Evolutionary conservation across 208 protist species (phyloP).

Genomic region (Tritrichomonas foetus): DNA sequence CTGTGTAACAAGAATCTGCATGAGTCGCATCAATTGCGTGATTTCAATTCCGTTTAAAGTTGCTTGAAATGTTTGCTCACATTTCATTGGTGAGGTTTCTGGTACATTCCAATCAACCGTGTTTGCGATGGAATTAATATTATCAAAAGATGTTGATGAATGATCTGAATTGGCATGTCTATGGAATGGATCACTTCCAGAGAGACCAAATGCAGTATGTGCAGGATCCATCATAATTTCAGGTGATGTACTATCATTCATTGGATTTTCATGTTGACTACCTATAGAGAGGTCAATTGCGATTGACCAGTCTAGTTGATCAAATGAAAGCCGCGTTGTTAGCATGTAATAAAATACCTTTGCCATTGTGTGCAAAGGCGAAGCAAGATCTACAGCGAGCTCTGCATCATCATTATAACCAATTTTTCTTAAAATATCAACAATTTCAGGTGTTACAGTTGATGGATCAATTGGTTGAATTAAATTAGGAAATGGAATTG

Average conservation of each 20-base stretch:
- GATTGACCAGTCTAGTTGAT: not conserved
- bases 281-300: too few species aligned
- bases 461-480: not conserved
- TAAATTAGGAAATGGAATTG: not conserved
- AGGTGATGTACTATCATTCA: not conserved
- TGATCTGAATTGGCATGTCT: not conserved
- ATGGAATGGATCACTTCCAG: not conserved
- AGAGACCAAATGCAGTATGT: not conserved
- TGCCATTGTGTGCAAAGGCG: not conserved
- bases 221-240: not conserved
- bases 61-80: too few species aligned
- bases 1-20: too few species aligned
- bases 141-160: not conserved
- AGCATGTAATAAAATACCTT: not conserved
- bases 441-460: not conserved
- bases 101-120: not conserved
- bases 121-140: not conserved
- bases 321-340: not conserved
- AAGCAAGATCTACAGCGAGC: not conserved
- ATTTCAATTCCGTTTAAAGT: too few species aligned
- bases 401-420: not conserved
- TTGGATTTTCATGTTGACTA: not conserved
- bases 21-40: too few species aligned
- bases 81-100: not conserved
- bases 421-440: not conserved